Evolutionary conservation across 192 early-diverging fungal genomes (phyloP), one percentile per base, ranked within the genome.

Genomic region (Coemansia sp.): DNA sequence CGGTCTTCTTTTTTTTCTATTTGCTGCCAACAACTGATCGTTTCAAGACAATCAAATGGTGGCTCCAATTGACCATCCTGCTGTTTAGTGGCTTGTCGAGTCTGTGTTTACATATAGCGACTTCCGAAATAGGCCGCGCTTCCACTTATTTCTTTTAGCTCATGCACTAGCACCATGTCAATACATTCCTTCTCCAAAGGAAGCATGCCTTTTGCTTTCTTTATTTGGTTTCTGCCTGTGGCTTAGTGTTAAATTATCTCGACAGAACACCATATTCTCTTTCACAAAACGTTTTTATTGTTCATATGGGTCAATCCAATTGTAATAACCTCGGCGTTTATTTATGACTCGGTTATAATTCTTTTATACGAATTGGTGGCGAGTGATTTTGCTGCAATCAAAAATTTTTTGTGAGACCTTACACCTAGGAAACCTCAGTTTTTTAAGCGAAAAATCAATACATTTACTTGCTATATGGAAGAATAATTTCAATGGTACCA

Each of bases 11-110:
- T 36, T 27, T 46, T 46, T 14, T 14, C 39, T 46, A 46, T 17
- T 46, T 46, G 39, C 17, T 46, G 9, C 11, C 3, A 46, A 46
- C 39, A 46, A 46, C 39, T 46, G 39, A 46, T 46, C 5, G 39
- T 46, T 46, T 17, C 9, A 17, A 17, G 39, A 46, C 39, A 46
- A 46, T 46, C 61, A 63, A 53, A 17, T 51, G 51, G 51, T 63
- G 51, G 61, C 46, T 32, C 51, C 51, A 63, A 30, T 63, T 63
- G 61, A 46, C 39, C 17, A 14, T 10, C 11, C 3, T 27, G 39
- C 14, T 46, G 17, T 46, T 3, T 7, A 46, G 39, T 7, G 39
- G 39, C 39, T 46, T 46, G 39, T 46, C 17, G 3, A 17, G 39
- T 14, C 2, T 14, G 17, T 46, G 39, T 46, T 46, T 46, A 14